These are phyloP conservation scores for Nemania serpens DNA, from an alignment of 2,329 filamentous ascomycete genomes.

Conservation along the genomic window DNA sequence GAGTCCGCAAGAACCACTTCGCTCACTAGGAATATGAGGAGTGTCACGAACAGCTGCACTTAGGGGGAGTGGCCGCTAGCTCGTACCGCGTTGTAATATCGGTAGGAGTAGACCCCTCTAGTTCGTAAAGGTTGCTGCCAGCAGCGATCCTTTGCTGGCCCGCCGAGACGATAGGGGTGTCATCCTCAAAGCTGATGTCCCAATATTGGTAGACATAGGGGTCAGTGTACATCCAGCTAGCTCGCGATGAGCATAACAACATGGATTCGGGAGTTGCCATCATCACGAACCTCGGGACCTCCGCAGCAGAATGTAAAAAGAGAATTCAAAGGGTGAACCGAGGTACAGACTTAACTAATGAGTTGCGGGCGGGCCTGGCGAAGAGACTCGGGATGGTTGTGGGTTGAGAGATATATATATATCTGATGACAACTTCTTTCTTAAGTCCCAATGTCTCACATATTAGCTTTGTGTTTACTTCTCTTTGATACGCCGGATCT, in stretches of 20 bases:
- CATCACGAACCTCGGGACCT: not conserved
- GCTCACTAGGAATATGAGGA: not conserved
- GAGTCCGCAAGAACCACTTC: not conserved
- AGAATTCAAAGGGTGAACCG: not conserved
- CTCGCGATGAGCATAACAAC: conserved; percentile 1
- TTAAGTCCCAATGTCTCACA: not conserved
- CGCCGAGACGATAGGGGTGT: not conserved
- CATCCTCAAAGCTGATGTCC: not conserved
- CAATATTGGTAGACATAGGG: conserved; percentile 29
- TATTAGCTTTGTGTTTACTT: not conserved
- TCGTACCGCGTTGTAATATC: conserved; percentile 1
- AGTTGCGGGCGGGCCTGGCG: too few species aligned
- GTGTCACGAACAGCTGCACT: not conserved
- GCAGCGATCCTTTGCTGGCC: not conserved
- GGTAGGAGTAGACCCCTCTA: conserved; percentile 4
- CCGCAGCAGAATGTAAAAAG: not conserved
- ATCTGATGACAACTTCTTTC: not conserved
- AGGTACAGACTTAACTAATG: too few species aligned
- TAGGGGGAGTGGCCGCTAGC: not conserved
- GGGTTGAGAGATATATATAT: not conserved
- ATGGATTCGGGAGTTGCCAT: conserved; percentile 7
- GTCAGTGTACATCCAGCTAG: conserved; percentile 27
- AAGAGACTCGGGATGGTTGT: not conserved
- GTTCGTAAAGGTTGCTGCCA: not conserved
- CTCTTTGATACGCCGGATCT: too few species aligned